A percentile compares a stretch with the other conserved stretches of the same genome.
phyloP scores from a whole-genome alignment of 1,284 basidiomycete species.

The Ustilago shanxiensis region DNA sequence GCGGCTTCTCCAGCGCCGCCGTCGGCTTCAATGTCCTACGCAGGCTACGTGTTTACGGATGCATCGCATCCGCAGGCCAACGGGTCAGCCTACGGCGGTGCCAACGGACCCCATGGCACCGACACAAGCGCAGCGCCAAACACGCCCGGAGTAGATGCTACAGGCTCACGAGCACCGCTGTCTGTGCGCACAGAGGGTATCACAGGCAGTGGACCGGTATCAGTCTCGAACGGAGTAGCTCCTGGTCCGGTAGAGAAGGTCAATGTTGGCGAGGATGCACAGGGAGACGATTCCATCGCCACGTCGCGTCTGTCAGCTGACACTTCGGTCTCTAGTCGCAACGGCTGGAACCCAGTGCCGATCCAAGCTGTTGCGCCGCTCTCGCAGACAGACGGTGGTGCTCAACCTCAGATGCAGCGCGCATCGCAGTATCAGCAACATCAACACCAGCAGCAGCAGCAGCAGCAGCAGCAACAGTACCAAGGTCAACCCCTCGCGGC shows the following conservation, averaged over 20 bases:
- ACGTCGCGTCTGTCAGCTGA: slow-evolving; percentile 31
- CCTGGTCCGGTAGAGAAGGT: slow-evolving; percentile 3
- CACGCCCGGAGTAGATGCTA: background rate
- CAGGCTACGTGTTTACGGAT: slow-evolving; percentile 15
- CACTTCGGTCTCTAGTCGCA: slow-evolving; percentile 31
- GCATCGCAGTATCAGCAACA: slow-evolving; percentile 1
- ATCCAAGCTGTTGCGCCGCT: slow-evolving; percentile 28
- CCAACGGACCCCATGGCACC: slow-evolving; percentile 7
- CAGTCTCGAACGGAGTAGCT: slow-evolving; percentile 4
- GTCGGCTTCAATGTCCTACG: slow-evolving; percentile 17
- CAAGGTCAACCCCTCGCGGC: slow-evolving; percentile 10
- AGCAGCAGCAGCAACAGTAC: slow-evolving; percentile 11
- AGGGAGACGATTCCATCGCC: slow-evolving; percentile 24
- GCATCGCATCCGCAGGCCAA: slow-evolving; percentile 15
- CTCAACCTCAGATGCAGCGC: background rate
- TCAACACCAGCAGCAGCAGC: slow-evolving; percentile 7
- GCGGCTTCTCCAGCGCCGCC: slow-evolving; percentile 7
- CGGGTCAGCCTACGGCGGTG: slow-evolving; percentile 8
- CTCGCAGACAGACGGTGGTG: slow-evolving; percentile 10
- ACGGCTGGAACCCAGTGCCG: slow-evolving; percentile 31
- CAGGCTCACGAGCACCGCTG: slow-evolving; percentile 17
- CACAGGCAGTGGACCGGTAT: slow-evolving; percentile 7
- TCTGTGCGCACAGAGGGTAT: slow-evolving; percentile 39
- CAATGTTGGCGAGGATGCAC: slow-evolving; percentile 2
- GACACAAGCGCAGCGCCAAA: slow-evolving; percentile 3